A percentile compares a stretch with the other conserved stretches of the same genome.
phyloP scores from a whole-genome alignment of 2,329 filamentous ascomycete species.

The Didymella keratinophila region DNA sequence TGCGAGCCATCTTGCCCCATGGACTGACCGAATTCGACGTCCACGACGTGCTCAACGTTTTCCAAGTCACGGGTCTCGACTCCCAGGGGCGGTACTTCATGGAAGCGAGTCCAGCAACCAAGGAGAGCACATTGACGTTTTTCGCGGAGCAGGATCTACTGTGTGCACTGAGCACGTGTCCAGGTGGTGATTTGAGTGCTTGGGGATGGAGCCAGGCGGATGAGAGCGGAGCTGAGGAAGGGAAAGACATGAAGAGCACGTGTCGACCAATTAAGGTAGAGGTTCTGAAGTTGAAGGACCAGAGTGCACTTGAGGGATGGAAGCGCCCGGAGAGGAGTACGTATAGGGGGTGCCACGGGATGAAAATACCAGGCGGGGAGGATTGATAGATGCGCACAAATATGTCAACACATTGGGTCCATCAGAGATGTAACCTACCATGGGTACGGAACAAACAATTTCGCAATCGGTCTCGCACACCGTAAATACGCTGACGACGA shows the following conservation, averaged over 20 bases:
- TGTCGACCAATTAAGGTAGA: conserved; percentile 79
- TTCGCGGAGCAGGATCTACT: conserved; percentile 81
- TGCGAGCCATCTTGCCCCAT: conserved; percentile 72
- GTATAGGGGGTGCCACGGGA: conserved; percentile 73
- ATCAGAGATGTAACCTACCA: not conserved
- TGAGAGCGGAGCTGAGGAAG: conserved; percentile 55
- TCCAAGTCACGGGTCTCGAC: conserved; percentile 83
- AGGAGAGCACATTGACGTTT: conserved; percentile 69
- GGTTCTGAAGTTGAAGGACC: conserved; percentile 69
- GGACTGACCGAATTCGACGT: conserved; percentile 77
- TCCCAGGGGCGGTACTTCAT: conserved; percentile 63
- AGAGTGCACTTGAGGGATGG: conserved; percentile 62
- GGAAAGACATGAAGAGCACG: conserved; percentile 64
- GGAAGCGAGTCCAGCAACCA: conserved; percentile 48
- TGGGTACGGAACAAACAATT: too few species aligned
- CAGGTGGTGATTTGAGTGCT: conserved; percentile 80
- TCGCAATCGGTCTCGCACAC: too few species aligned
- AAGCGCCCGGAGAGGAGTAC: conserved; percentile 64
- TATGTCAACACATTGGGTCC: not conserved
- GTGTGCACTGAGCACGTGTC: conserved; percentile 72
- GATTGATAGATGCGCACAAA: not conserved
- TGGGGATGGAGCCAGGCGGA: conserved; percentile 74
- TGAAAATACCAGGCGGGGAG: conserved; percentile 60
- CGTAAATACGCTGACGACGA: too few species aligned
- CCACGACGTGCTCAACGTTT: conserved; percentile 86